Base-by-base conservation (phyloP, 208 protist genomes). In the Trypanosoma vivax region DNA sequence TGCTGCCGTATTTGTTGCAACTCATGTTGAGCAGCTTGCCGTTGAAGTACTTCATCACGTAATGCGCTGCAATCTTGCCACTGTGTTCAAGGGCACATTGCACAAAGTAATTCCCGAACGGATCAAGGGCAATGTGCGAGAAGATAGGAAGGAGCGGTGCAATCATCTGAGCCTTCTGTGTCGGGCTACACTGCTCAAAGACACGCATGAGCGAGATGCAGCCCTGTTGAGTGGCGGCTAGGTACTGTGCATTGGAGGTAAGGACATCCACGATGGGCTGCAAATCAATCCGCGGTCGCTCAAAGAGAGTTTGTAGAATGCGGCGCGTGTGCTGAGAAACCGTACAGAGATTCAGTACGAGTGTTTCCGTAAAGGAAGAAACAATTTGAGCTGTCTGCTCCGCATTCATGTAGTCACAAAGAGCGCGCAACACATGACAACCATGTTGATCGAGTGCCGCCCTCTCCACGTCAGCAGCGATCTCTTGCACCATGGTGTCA, bases 101-200 rank as follows among this genome's bases (percentile, higher is more conserved):
- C 39, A 90, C 79, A 11, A 95, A 81, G 65, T 93, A 95, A 64
- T 92, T 95, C 25, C 84, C 88, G 62, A 88, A 95, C 27, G 68
- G 78, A 49, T 90, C 72, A 61, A 72, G 76, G n/a, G 81, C 72
- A 23, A 92, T 70, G 3, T 33, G 54, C 2, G 77, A 60, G 14
- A 92, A 67, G 10, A 67, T 48, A 13, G 73, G 73, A 31, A 92
- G 59, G 10, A 94, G 80, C 23, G 39, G 43, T 21, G n/a, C 42
- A 29, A 91, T 71, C 18, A 94, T 28, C 3, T 39, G 54, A 21
- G 58, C 58, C 55, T 78, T 73, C 60, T 90, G 80, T 13, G 51
- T 39, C 11, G 74, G 66, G 40, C 67, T 3, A 7, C 70, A 61
- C 60, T 83, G 67, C 55, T 90, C 79, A 50, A 94, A 67, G 18